Conservation (phyloP, 2,329 filamentous ascomycete species). For the Ceratocystis huliohia region DNA sequence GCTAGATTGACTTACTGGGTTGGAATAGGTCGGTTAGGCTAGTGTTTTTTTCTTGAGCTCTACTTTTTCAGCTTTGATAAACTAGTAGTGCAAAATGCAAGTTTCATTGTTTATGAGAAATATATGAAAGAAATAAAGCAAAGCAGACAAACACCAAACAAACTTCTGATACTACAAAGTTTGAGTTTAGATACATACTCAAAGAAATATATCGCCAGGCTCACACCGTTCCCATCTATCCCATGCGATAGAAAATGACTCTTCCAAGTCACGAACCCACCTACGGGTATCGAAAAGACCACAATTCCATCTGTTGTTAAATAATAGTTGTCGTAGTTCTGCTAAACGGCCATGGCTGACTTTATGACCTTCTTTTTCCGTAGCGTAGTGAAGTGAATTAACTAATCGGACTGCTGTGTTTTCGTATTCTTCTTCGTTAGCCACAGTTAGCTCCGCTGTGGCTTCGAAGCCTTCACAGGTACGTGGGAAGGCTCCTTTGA, state of each 20-base stretch:
- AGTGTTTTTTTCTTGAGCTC: too few species aligned
- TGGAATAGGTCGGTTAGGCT: too few species aligned
- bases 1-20: too few species aligned
- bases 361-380: constrained; percentile 34
- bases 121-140: background rate
- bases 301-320: constrained; percentile 71
- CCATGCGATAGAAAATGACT: constrained; percentile 83
- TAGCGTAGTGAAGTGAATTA: constrained; percentile 46
- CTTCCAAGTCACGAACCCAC: constrained; percentile 84
- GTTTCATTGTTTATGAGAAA: background rate
- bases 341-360: constrained; percentile 56
- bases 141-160: background rate
- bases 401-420: constrained; percentile 58
- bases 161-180: background rate
- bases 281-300: constrained; percentile 80
- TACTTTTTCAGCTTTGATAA: too few species aligned
- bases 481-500: constrained; percentile 75
- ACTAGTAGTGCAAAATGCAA: too few species aligned
- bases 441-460: constrained; percentile 62
- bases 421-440: constrained; percentile 74
- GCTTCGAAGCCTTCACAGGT: constrained; percentile 52
- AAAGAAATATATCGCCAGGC: constrained; percentile 86
- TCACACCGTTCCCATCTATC: constrained; percentile 70
- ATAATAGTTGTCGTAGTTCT: constrained; percentile 69
- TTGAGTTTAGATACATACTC: constrained; percentile 7